Evolutionary conservation across 768 basidiomycete species (phyloP).

Genomic region (Scleroderma citrinum): DNA sequence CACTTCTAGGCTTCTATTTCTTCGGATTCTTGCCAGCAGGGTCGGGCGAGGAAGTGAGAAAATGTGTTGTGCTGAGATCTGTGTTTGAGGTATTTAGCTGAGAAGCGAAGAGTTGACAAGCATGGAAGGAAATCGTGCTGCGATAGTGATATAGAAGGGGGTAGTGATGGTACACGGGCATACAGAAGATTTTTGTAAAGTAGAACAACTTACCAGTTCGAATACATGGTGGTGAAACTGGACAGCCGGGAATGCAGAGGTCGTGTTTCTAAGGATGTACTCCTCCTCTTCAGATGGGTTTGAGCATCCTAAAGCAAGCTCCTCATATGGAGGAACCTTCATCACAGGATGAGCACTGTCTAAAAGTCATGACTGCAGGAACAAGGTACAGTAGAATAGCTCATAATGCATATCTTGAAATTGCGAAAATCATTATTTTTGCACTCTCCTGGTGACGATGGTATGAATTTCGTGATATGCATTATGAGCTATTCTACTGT

Average conservation of each 20-base stretch:
- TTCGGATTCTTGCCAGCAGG: conserved; percentile 97
- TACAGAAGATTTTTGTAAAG: neutral
- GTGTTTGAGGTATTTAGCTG: conserved; percentile 75
- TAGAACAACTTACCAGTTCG: conserved; percentile 65
- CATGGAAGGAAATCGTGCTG: conserved; percentile 82
- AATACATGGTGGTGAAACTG: conserved; percentile 74
- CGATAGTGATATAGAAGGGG: conserved; percentile 84
- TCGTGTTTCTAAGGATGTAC: conserved; percentile 88
- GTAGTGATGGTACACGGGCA: conserved; percentile 41
- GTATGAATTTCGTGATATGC: too few species aligned
- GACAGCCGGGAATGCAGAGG: conserved; percentile 77
- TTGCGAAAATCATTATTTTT: too few species aligned
- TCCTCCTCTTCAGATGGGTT: conserved; percentile 22
- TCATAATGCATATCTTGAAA: too few species aligned
- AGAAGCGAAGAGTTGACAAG: conserved; percentile 68
- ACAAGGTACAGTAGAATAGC: conserved; percentile 63
- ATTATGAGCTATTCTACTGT: too few species aligned
- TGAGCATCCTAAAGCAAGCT: conserved; percentile 36
- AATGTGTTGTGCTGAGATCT: conserved; percentile 90
- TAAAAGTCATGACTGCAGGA: neutral
- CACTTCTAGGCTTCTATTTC: conserved; percentile 63
- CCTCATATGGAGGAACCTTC: conserved; percentile 47
- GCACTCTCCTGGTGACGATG: too few species aligned
- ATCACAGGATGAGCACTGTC: neutral
- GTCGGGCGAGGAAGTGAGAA: conserved; percentile 92